Conservation (phyloP, 73 alveolate genomes). For the Symbiodinium pilosum region DNA sequence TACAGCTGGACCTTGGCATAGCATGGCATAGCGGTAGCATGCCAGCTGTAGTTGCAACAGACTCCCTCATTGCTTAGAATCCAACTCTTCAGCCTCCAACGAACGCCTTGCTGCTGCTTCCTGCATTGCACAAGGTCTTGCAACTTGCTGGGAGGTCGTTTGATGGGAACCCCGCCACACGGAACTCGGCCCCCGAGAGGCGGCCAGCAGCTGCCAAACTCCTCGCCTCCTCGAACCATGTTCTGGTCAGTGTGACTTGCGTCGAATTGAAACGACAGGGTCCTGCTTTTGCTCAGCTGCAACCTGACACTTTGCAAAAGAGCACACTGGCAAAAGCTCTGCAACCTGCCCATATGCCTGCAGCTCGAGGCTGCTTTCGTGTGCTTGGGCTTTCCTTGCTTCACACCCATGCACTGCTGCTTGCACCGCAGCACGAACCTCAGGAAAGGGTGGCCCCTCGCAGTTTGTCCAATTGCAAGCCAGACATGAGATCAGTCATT, state of each 20-base stretch:
- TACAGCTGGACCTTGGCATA: not conserved
- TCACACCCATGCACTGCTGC: not conserved
- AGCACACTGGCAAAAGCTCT: not conserved
- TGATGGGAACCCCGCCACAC: not conserved
- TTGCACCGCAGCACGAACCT: not conserved
- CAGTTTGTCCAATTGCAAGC: not conserved
- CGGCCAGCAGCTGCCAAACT: not conserved
- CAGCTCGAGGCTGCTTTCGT: not conserved
- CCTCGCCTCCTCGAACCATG: not conserved
- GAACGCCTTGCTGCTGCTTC: slow-evolving; percentile 6
- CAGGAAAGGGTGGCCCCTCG: not conserved
- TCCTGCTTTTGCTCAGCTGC: not conserved
- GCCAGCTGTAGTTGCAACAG: not conserved
- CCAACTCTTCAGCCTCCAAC: not conserved
- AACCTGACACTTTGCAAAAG: not conserved
- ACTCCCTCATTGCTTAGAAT: not conserved
- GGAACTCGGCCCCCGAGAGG: not conserved
- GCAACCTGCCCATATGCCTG: not conserved
- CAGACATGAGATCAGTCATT: not conserved
- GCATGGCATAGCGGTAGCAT: too few species aligned
- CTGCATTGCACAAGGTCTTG: too few species aligned
- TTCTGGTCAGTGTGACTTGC: not conserved
- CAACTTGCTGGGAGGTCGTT: not conserved
- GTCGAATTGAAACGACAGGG: too few species aligned
- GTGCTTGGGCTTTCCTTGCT: not conserved